Evolutionary conservation across 2,329 filamentous ascomycete genomes (phyloP).

Genomic region (Colletotrichum limetticola): DNA sequence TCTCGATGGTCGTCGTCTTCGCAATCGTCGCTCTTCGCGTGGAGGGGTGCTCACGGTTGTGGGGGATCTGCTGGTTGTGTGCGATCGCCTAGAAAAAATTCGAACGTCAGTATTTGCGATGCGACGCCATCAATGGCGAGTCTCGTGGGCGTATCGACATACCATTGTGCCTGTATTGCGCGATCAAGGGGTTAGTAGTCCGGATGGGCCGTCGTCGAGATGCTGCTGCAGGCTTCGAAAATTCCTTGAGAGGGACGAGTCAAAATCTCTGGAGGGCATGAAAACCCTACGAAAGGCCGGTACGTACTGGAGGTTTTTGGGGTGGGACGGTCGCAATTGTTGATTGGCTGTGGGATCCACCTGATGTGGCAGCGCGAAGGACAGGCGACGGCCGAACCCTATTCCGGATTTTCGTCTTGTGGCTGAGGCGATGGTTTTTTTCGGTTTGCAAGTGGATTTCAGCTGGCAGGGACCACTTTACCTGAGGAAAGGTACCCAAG

Average conservation of each 20-base stretch:
- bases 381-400: constrained; percentile 31
- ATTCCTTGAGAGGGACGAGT: constrained; percentile 46
- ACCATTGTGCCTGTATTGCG: constrained; percentile 63
- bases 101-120: constrained; percentile 25
- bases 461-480: no score
- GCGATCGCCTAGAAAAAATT: constrained; percentile 77
- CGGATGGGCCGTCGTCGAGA: constrained; percentile 33
- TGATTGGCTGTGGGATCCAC: constrained; percentile 1
- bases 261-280: constrained; percentile 55
- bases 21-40: constrained; percentile 40
- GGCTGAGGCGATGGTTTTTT: not conserved
- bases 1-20: constrained; percentile 35
- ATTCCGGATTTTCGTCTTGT: not conserved
- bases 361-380: not conserved
- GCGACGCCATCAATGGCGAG: constrained; percentile 11
- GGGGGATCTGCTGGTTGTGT: constrained; percentile 98
- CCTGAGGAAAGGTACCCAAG: no score
- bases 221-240: constrained; percentile 34
- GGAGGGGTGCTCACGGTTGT: constrained; percentile 79
- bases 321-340: not conserved
- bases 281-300: constrained; percentile 51
- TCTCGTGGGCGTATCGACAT: constrained; percentile 40
- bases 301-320: constrained; percentile 28
- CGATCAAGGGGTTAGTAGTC: constrained; percentile 55
- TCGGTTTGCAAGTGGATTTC: not conserved